Evolutionary conservation across 2,329 filamentous ascomycete genomes (phyloP).

Genomic region (Exophiala xenobiotica): DNA sequence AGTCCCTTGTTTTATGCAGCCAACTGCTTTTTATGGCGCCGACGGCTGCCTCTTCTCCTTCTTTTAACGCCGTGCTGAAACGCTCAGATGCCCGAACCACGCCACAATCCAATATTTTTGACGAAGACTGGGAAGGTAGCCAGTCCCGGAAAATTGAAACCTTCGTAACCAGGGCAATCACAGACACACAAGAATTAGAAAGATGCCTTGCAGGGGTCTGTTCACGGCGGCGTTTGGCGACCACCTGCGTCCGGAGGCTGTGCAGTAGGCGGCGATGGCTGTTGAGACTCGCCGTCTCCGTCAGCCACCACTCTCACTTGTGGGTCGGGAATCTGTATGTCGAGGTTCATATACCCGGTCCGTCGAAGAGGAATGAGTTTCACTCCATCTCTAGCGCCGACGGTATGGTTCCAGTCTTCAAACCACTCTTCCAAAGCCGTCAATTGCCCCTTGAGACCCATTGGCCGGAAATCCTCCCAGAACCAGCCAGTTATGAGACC

Average conservation of each 20-base stretch:
- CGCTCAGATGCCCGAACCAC: too few relatives aligned
- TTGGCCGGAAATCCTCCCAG: slow-evolving; percentile 83
- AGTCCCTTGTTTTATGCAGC: neutral
- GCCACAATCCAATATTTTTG: neutral
- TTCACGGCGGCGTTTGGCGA: neutral
- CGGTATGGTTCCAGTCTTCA: slow-evolving; percentile 77
- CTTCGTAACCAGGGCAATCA: neutral
- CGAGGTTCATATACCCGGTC: slow-evolving; percentile 77
- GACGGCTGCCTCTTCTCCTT: too few relatives aligned
- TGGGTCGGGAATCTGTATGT: slow-evolving; percentile 53
- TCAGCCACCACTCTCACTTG: slow-evolving; percentile 46
- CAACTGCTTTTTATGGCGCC: neutral
- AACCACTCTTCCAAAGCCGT: slow-evolving; percentile 75
- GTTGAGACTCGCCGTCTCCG: slow-evolving; percentile 22
- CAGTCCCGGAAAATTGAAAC: neutral
- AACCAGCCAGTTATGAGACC: slow-evolving; percentile 87
- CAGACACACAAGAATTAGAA: too few relatives aligned
- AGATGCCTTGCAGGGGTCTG: too few relatives aligned
- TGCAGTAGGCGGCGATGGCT: slow-evolving; percentile 12
- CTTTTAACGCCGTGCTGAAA: neutral
- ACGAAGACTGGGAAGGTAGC: neutral
- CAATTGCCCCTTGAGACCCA: slow-evolving; percentile 65
- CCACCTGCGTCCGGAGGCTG: slow-evolving; percentile 1
- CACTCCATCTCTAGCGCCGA: slow-evolving; percentile 61
- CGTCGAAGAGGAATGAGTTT: slow-evolving; percentile 74